Percentiles rank a stretch among this genome's conserved stretches.
phyloP scores from a whole-genome alignment of 306 rosid species.

The Prunus fruticosa region DNA sequence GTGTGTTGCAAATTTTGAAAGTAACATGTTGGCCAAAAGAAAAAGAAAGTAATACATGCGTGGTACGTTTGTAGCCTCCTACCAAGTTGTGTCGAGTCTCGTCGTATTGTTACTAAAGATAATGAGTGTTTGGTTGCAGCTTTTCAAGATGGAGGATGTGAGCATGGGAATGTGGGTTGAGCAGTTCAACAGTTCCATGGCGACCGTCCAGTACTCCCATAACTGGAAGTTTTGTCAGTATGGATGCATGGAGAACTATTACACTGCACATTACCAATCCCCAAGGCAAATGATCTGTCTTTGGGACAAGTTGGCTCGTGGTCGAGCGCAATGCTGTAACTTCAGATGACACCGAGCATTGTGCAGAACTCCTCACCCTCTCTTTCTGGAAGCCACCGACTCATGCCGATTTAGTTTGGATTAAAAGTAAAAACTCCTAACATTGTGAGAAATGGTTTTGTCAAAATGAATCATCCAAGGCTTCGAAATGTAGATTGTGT shows the following conservation, averaged over 20 bases:
- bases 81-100: neutral
- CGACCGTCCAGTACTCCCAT: slow-evolving; percentile 75
- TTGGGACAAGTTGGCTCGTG: slow-evolving; percentile 82
- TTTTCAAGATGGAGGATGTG: slow-evolving; percentile 99
- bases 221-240: slow-evolving; percentile 99
- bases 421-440: neutral
- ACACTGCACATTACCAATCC: slow-evolving; percentile 95
- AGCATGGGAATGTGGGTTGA: slow-evolving; percentile 99
- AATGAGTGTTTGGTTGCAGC: slow-evolving; percentile 44
- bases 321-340: slow-evolving; percentile 84
- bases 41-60: neutral
- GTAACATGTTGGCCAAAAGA: neutral
- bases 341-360: slow-evolving; percentile 49
- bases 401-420: neutral
- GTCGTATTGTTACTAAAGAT: slow-evolving; percentile 16
- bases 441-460: neutral
- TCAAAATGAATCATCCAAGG: neutral
- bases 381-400: neutral
- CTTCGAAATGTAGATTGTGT: neutral
- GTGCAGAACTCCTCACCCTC: neutral
- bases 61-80: neutral
- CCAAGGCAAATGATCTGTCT: slow-evolving; percentile 96
- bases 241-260: slow-evolving; percentile 86
- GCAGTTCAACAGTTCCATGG: slow-evolving; percentile 58
- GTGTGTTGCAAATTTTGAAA: neutral